Percentiles rank a stretch among this genome's conserved stretches.
Conservation (phyloP, 305 asterid genomes). For the Fraxinus greggii region DNA sequence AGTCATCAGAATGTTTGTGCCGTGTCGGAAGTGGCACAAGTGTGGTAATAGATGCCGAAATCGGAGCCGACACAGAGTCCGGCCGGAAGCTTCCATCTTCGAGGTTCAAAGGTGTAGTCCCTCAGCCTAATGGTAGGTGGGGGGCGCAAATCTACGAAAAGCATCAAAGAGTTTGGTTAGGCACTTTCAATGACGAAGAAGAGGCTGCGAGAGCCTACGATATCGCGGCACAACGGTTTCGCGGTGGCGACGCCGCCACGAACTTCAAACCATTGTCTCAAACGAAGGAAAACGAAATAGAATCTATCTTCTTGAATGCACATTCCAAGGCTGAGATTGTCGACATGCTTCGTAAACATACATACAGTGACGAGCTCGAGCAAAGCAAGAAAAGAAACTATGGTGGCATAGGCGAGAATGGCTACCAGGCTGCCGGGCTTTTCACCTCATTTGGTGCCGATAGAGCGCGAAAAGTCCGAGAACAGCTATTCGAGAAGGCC, state of each 20-base stretch:
- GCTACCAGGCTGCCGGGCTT: not conserved
- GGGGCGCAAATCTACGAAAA: conserved; percentile 90
- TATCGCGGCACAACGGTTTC: conserved; percentile 74
- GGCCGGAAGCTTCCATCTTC: conserved; percentile 71
- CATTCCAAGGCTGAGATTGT: conserved; percentile 81
- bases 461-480: conserved; percentile 25
- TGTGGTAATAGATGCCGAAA: conserved; percentile 50
- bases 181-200: conserved; percentile 75
- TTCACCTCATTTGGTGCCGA: not conserved
- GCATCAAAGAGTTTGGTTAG: conserved; percentile 88
- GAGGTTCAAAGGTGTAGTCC: conserved; percentile 80
- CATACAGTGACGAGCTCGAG: conserved; percentile 71
- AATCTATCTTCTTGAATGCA: conserved; percentile 46
- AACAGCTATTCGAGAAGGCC: conserved; percentile 51
- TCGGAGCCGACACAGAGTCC: conserved; percentile 72
- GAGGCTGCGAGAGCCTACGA: conserved; percentile 82
- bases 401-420: conserved; percentile 14
- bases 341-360: conserved; percentile 83
- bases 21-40: conserved; percentile 66
- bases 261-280: conserved; percentile 55
- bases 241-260: conserved; percentile 84
- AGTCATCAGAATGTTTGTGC: conserved; percentile 48
- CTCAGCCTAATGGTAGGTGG: conserved; percentile 95
- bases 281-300: conserved; percentile 35
- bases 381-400: conserved; percentile 50